phyloP scores from a whole-genome alignment of 2,329 filamentous ascomycete species.

The Fusarium bactridioides region DNA sequence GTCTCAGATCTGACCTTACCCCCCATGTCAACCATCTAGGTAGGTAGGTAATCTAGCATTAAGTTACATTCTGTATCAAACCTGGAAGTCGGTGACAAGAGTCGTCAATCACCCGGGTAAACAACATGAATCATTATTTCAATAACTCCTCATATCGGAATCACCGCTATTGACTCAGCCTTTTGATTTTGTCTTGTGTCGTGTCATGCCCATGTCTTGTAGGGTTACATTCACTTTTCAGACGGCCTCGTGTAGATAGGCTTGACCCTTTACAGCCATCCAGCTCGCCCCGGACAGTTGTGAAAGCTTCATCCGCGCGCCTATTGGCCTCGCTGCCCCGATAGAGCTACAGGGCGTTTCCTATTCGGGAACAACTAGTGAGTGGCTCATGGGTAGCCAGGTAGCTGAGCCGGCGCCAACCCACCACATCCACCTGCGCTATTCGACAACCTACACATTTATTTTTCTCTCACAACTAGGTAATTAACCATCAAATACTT shows the following conservation, averaged over 20 bases:
- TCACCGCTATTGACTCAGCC: constrained; percentile 34
- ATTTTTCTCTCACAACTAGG: background rate
- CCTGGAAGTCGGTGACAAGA: background rate
- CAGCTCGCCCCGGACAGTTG: constrained; percentile 41
- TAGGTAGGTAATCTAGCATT: constrained; percentile 2
- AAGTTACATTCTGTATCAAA: background rate
- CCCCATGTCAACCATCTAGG: background rate
- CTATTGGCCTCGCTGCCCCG: constrained; percentile 40
- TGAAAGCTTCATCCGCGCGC: constrained; percentile 36
- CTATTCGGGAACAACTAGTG: constrained; percentile 39
- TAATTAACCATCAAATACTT: constrained; percentile 4
- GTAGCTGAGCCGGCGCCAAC: constrained; percentile 38
- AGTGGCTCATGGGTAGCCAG: constrained; percentile 36
- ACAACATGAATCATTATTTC: constrained; percentile 4
- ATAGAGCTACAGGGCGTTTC: constrained; percentile 29
- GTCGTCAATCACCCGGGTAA: background rate
- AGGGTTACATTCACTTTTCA: constrained; percentile 34
- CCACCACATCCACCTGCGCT: constrained; percentile 27
- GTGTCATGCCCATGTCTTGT: background rate
- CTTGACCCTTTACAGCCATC: constrained; percentile 39
- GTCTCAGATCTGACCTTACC: constrained; percentile 14
- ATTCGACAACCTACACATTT: constrained; percentile 12
- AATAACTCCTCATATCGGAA: constrained; percentile 21
- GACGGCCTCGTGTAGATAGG: constrained; percentile 30
- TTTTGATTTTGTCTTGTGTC: constrained; percentile 2